These are phyloP conservation scores for Boletellus ananiceps DNA, from an alignment of 768 basidiomycete species.

Conservation along the genomic window DNA sequence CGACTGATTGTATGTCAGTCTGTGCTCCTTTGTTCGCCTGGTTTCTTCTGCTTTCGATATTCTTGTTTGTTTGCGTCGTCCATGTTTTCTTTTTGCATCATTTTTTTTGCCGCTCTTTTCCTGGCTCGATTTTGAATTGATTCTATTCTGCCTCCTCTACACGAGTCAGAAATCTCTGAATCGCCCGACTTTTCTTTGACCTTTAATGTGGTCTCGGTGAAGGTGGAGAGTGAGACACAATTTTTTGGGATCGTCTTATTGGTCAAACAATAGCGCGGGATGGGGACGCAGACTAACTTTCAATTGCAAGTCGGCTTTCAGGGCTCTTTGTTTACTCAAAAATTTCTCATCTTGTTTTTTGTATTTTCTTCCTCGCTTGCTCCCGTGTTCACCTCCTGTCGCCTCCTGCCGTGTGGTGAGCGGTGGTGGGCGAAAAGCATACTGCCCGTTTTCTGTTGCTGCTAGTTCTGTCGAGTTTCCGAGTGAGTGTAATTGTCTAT, in stretches of 20 bases:
- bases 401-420: neutral
- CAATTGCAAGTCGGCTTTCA: constrained; percentile 14
- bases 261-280: constrained; percentile 27
- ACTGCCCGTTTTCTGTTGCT: constrained; percentile 3
- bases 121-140: constrained; percentile 21
- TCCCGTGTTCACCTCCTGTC: neutral
- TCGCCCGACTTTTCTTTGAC: constrained; percentile 28
- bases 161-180: constrained; percentile 16
- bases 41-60: constrained; percentile 7
- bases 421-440: neutral
- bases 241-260: constrained; percentile 25
- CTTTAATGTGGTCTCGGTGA: constrained; percentile 25
- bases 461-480: neutral
- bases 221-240: constrained; percentile 13
- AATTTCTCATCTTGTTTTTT: neutral
- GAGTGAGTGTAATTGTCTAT: neutral
- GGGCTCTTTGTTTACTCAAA: neutral
- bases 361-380: neutral
- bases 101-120: constrained; percentile 1
- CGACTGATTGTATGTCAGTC: constrained; percentile 14
- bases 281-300: constrained; percentile 17
- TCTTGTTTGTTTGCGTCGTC: constrained; percentile 9
- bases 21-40: neutral
- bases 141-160: constrained; percentile 22
- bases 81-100: constrained; percentile 5